phyloP scores from a whole-genome alignment of 192 early-diverging fungal genomes.

The Chytriomyces hyalinus region DNA sequence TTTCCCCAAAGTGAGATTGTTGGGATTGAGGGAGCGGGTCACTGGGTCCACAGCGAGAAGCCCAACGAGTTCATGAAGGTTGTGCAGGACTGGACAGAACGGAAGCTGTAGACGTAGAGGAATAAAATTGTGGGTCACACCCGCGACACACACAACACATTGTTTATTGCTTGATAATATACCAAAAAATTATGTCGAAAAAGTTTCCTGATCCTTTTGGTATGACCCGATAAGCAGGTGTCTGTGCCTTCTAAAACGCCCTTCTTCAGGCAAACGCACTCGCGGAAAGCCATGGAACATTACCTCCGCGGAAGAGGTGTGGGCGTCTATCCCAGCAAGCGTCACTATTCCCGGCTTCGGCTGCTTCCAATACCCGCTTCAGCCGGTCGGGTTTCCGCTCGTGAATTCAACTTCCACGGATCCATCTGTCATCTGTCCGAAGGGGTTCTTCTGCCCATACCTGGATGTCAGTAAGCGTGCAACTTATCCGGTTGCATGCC shows the following conservation, averaged over 20 bases:
- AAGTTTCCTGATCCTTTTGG: background rate
- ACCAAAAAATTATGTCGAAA: background rate
- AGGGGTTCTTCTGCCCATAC: conserved; percentile 42
- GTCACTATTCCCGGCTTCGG: conserved; percentile 18
- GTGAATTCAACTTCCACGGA: conserved; percentile 1
- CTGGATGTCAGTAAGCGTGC: conserved; percentile 25
- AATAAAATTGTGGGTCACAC: background rate
- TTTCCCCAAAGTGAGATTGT: conserved; percentile 76
- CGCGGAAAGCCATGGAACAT: background rate
- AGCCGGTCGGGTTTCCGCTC: conserved; percentile 3
- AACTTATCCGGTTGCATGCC: conserved; percentile 34
- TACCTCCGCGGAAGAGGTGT: background rate
- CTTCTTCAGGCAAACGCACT: background rate
- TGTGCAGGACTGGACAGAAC: conserved; percentile 34
- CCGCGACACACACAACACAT: background rate
- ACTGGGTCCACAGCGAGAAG: conserved; percentile 74
- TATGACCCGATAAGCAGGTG: background rate
- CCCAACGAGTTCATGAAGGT: conserved; percentile 47
- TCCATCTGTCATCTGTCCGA: conserved; percentile 1
- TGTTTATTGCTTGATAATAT: background rate
- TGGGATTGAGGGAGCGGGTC: conserved; percentile 77
- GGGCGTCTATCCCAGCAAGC: background rate
- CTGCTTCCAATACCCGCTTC: conserved; percentile 14
- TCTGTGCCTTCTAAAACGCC: background rate
- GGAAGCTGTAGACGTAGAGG: background rate